A percentile compares a stretch with the other conserved stretches of the same genome.
Evolutionary conservation across 78 protist genomes (phyloP).

Genomic region (Guillardia theta): DNA sequence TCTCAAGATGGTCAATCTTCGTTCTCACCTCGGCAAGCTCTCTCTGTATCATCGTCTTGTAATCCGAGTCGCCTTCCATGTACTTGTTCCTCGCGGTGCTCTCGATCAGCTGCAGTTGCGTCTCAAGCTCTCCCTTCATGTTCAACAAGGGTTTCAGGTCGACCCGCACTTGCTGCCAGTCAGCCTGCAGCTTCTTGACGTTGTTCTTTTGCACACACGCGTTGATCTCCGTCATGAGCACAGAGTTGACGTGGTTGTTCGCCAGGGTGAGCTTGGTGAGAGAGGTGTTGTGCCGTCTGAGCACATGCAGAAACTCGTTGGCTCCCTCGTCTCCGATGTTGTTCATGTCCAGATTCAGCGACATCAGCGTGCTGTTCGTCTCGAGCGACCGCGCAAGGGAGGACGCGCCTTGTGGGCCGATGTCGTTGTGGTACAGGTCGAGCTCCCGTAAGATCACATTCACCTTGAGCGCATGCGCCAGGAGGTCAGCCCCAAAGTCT

Average conservation of each 20-base stretch:
- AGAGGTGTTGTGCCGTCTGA: background rate
- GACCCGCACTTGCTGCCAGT: background rate
- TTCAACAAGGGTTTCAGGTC: background rate
- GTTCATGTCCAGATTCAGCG: background rate
- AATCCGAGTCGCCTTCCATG: background rate
- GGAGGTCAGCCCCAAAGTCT: background rate
- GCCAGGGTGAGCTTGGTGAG: background rate
- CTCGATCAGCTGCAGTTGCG: too few relatives aligned
- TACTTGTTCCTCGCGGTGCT: background rate
- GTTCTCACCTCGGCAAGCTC: background rate
- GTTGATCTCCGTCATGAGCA: background rate
- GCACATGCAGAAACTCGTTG: background rate
- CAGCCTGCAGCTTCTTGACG: background rate
- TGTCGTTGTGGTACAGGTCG: background rate
- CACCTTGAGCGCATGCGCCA: background rate
- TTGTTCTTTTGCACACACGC: background rate
- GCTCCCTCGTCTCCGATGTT: constrained; percentile 8
- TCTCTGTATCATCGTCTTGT: background rate
- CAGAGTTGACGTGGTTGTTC: background rate
- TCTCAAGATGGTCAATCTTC: background rate
- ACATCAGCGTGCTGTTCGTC: background rate
- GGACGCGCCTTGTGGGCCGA: background rate
- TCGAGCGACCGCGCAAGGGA: background rate
- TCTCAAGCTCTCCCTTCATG: background rate
- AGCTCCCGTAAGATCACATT: background rate